Evolutionary conservation across 2,329 filamentous ascomycete species (phyloP).

Genomic region (Fusarium solani-melongenae): DNA sequence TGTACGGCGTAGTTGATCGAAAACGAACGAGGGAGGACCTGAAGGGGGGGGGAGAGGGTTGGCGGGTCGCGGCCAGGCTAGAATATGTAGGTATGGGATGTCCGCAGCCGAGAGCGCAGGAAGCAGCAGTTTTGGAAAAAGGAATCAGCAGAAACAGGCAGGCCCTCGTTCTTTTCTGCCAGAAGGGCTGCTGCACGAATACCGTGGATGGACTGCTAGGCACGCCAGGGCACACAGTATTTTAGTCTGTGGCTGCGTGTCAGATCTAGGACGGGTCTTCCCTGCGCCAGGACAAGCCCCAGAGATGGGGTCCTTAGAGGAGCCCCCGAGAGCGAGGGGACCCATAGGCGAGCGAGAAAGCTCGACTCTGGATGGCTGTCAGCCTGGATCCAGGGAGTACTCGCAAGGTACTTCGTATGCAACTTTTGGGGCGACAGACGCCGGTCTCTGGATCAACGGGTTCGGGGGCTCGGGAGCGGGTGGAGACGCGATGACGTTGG

Average conservation of each 20-base stretch:
- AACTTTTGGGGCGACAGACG: conserved; percentile 26
- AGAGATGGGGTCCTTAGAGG: conserved; percentile 22
- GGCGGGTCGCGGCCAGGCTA: conserved; percentile 5
- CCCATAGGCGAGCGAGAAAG: conserved; percentile 20
- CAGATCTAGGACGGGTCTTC: conserved; percentile 45
- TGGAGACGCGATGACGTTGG: conserved; percentile 47
- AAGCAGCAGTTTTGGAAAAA: neutral
- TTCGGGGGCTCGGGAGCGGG: conserved; percentile 45
- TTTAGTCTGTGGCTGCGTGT: conserved; percentile 44
- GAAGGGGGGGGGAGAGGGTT: neutral
- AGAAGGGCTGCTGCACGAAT: neutral
- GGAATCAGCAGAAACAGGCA: conserved; percentile 7
- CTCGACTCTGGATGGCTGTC: conserved; percentile 31
- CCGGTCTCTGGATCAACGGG: conserved; percentile 42
- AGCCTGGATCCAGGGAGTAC: conserved; percentile 15
- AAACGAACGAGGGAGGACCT: neutral
- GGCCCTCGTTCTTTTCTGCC: conserved; percentile 24
- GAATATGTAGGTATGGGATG: conserved; percentile 21
- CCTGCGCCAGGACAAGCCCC: conserved; percentile 37
- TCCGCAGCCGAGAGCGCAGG: neutral
- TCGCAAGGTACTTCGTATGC: conserved; percentile 27
- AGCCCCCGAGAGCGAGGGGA: neutral
- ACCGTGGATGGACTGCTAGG: neutral
- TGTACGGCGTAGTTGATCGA: neutral
- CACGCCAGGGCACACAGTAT: conserved; percentile 32